A percentile compares a stretch with the other conserved stretches of the same genome.
phyloP scores from a whole-genome alignment of 257 asterid genomes.

The Primulina tabacum region DNA sequence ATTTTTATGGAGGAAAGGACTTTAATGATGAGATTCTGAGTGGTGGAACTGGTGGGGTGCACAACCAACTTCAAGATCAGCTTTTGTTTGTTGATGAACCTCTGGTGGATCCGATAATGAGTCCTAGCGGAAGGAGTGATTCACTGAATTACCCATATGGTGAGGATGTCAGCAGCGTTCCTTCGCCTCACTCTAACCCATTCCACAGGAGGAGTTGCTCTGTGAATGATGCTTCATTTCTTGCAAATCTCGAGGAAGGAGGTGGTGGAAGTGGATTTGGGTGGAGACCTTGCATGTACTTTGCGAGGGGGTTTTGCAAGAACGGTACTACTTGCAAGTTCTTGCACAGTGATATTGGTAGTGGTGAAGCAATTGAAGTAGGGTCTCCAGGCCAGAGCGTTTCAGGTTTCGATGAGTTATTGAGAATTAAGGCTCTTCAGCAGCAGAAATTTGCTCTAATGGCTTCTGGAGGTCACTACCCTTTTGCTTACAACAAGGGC shows the following conservation, averaged over 20 bases:
- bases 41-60: constrained; percentile 22
- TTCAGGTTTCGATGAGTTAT: constrained; percentile 65
- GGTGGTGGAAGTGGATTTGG: constrained; percentile 48
- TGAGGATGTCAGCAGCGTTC: constrained; percentile 40
- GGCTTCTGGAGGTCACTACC: constrained; percentile 60
- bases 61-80: constrained; percentile 44
- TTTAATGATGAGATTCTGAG: neutral
- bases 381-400: constrained; percentile 53
- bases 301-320: constrained; percentile 73
- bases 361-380: constrained; percentile 31
- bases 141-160: constrained; percentile 62
- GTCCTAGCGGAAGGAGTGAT: constrained; percentile 90
- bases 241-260: constrained; percentile 48
- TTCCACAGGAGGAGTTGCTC: constrained; percentile 83
- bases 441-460: constrained; percentile 70
- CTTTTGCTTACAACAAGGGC: constrained; percentile 57
- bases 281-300: constrained; percentile 85
- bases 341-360: constrained; percentile 41
- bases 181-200: constrained; percentile 35
- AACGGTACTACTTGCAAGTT: constrained; percentile 66
- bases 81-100: constrained; percentile 64
- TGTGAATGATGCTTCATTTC: constrained; percentile 68
- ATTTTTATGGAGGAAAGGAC: neutral
- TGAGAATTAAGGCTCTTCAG: constrained; percentile 71
- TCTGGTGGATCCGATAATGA: constrained; percentile 53